Evolutionary conservation across 1,284 basidiomycete species (phyloP).

Genomic region (Sphaerobolus stellatus): DNA sequence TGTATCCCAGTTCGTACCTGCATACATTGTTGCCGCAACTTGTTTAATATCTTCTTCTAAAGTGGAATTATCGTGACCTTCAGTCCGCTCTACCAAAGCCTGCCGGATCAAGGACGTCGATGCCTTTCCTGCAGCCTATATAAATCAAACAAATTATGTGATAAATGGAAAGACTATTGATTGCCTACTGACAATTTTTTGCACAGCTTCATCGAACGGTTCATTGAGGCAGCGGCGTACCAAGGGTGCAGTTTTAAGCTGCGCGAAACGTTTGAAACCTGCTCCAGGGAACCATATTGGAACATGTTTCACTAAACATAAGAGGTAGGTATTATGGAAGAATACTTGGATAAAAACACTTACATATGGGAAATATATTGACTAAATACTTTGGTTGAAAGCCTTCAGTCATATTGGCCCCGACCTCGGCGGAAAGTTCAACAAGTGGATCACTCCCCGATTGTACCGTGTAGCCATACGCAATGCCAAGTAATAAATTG

Average conservation of each 20-base stretch:
- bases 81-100: neutral
- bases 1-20: neutral
- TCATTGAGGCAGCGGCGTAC: neutral
- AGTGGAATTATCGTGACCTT: neutral
- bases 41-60: neutral
- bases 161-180: neutral
- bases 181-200: neutral
- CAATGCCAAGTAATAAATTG: neutral
- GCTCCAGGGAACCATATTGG: neutral
- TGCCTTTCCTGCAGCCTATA: neutral
- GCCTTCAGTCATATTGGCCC: neutral
- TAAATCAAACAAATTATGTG: neutral
- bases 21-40: constrained; percentile 10
- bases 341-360: neutral
- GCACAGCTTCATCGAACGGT: neutral
- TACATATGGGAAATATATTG: neutral
- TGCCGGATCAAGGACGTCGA: constrained; percentile 1
- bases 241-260: neutral
- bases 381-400: neutral
- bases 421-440: neutral
- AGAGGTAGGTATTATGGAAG: neutral
- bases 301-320: neutral
- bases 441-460: neutral
- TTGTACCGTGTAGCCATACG: neutral
- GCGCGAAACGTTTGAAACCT: neutral